Base-by-base conservation (phyloP, 257 asterid genomes). In the Przewalskia tangutica region DNA sequence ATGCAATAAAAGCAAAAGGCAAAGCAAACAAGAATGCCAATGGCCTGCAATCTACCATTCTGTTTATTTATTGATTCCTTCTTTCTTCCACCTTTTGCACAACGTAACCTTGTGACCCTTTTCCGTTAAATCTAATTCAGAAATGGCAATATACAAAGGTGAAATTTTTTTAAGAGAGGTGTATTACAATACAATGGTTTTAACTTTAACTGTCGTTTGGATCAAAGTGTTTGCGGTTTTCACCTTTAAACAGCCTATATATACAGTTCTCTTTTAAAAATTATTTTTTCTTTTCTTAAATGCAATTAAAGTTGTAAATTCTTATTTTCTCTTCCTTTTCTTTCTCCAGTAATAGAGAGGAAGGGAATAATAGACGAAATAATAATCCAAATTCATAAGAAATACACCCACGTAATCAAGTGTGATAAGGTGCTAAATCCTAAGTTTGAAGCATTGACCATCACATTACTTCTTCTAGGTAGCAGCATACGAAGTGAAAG, bases 1-100 rank as follows among this genome's bases (percentile, higher is more conserved):
- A 86, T 10, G 89, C 58, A 78, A 89, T 38, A 18, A 89, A 67
- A 50, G 91, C 95, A 59, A 90, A 91, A 66, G 93, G 93, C 73
- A 91, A 86, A 70, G 91, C 89, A 27, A 91, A 81, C 89, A 91
- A 84, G 89, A 91, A 91, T 68, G 89, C 95, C 86, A 91, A 70
- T 66, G 95, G 95, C 86, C 89, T 89, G 86, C 93, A 91, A 77
- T 27, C 87, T 42, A 53, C 84, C 50, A 73, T 34, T 75, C 44
- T 68, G 67, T 63, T 79, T 14, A 56, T 12, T 62, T 68, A 54
- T 40, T 20, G 42, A 3, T 5, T 38, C 42, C 38, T 64, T 64
- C 14, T 17, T 58, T 18, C 32, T 59, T 59, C 16, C 40, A 23
- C 16, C 2, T 23, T 9, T 20, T 60, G 7, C 67, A 62, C 67